phyloP scores from a whole-genome alignment of 495 filamentous ascomycete species.

The Achaetomiella virescens region DNA sequence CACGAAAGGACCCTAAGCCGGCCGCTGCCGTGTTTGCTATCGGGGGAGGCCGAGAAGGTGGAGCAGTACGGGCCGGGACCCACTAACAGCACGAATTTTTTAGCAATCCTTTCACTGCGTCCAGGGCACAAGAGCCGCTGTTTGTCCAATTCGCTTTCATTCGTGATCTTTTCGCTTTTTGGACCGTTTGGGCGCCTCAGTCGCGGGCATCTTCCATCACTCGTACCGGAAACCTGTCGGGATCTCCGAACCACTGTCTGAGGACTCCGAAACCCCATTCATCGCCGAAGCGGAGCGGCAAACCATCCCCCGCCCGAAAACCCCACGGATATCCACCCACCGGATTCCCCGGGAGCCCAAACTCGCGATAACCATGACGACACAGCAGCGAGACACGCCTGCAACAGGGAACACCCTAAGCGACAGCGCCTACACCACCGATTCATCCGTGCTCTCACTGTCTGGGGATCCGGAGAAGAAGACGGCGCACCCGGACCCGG shows the following conservation, averaged over 20 bases:
- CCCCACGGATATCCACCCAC: neutral
- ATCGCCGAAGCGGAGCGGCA: neutral
- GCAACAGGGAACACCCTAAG: neutral
- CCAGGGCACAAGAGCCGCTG: too few species aligned
- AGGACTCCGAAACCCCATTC: neutral
- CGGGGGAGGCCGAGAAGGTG: too few species aligned
- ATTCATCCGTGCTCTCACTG: neutral
- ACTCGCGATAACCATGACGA: neutral
- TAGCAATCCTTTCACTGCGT: too few species aligned
- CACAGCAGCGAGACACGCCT: neutral
- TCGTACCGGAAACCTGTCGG: too few species aligned
- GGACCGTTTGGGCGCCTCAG: too few species aligned
- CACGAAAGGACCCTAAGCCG: too few species aligned
- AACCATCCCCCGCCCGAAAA: neutral
- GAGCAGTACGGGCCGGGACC: too few species aligned
- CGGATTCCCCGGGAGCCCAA: neutral
- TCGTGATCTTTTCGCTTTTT: too few species aligned
- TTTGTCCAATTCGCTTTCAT: too few species aligned
- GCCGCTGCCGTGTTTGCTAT: too few species aligned
- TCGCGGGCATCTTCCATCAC: too few species aligned
- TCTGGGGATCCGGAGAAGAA: neutral
- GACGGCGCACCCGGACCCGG: neutral
- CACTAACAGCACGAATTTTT: too few species aligned
- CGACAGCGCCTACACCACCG: slow-evolving; percentile 2
- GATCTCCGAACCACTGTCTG: neutral